phyloP scores from a whole-genome alignment of 371 early-diverging fungal species.

The Neoconidiobolus thromboides region DNA sequence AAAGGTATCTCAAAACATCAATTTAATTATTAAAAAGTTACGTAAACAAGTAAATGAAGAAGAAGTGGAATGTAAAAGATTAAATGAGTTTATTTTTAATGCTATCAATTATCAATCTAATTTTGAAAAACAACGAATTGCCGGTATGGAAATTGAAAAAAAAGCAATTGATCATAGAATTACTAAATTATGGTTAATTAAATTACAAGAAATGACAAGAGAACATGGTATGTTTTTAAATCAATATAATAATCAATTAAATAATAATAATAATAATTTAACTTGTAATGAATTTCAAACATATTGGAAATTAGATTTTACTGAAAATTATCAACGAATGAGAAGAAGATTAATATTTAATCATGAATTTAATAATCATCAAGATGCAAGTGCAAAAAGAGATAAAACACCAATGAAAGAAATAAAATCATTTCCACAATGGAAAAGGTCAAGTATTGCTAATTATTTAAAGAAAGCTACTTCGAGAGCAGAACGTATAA shows the following conservation, averaged over 20 bases:
- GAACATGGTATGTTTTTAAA: slow-evolving; percentile 19
- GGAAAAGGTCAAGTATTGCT: slow-evolving; percentile 1
- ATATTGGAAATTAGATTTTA: slow-evolving; percentile 24
- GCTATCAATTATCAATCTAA: slow-evolving; percentile 7
- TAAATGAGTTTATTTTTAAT: slow-evolving; percentile 6
- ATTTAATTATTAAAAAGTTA: slow-evolving; percentile 3
- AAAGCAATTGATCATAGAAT: slow-evolving; percentile 8
- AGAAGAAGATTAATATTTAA: slow-evolving; percentile 20
- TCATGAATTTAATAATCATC: slow-evolving; percentile 28
- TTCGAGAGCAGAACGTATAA: slow-evolving; percentile 1
- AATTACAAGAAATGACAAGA: slow-evolving; percentile 18
- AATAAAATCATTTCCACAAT: neutral
- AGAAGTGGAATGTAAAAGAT: neutral
- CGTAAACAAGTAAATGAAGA: slow-evolving; percentile 5
- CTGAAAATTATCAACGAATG: slow-evolving; percentile 29
- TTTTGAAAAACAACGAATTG: slow-evolving; percentile 9
- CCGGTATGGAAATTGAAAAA: slow-evolving; percentile 14
- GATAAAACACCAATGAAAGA: slow-evolving; percentile 16
- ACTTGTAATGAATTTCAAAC: neutral
- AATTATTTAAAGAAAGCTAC: slow-evolving; percentile 2
- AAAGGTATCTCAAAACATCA: slow-evolving; percentile 14
- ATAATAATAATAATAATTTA: neutral
- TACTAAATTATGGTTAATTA: slow-evolving; percentile 15
- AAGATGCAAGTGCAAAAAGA: slow-evolving; percentile 22
- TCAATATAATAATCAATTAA: neutral